These are phyloP conservation scores for Potentilla sterilis DNA, from an alignment of 306 rosid genomes.

Conservation along the genomic window DNA sequence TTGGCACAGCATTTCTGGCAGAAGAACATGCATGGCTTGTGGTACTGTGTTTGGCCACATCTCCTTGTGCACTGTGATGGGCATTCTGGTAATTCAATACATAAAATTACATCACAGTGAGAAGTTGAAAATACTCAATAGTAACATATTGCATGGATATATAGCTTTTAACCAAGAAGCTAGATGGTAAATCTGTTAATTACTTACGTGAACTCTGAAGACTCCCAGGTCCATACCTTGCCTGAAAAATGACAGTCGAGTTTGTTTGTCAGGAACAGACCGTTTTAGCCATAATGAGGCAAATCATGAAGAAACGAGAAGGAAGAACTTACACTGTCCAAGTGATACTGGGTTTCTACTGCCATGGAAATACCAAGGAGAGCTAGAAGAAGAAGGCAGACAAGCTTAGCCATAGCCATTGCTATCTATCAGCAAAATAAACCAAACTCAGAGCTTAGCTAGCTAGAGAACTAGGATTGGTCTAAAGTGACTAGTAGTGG, in stretches of 20 bases:
- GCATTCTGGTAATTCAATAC: neutral
- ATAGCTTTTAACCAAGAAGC: neutral
- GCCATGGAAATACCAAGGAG: constrained; percentile 49
- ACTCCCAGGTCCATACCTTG: constrained; percentile 49
- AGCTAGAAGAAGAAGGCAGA: constrained; percentile 41
- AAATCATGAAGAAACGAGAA: neutral
- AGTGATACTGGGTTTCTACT: constrained; percentile 42
- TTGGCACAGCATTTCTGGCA: constrained; percentile 50
- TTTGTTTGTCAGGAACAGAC: neutral
- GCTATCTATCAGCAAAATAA: neutral
- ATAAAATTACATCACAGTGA: neutral
- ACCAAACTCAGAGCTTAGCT: neutral
- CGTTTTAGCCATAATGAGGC: neutral
- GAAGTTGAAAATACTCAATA: neutral
- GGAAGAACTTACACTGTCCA: constrained; percentile 16
- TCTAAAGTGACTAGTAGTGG: neutral
- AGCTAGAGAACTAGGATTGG: neutral
- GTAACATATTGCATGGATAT: no score
- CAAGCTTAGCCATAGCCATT: constrained; percentile 41
- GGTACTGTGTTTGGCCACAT: constrained; percentile 23
- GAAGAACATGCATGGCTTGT: constrained; percentile 54
- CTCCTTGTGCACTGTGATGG: constrained; percentile 16
- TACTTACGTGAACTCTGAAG: constrained; percentile 44
- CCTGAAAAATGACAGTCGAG: constrained; percentile 19
- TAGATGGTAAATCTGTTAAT: neutral